A percentile compares a stretch with the other conserved stretches of the same genome.
These are phyloP conservation scores for Nitzschia palea DNA, from an alignment of 108 stramenopile species.

Conservation along the genomic window DNA sequence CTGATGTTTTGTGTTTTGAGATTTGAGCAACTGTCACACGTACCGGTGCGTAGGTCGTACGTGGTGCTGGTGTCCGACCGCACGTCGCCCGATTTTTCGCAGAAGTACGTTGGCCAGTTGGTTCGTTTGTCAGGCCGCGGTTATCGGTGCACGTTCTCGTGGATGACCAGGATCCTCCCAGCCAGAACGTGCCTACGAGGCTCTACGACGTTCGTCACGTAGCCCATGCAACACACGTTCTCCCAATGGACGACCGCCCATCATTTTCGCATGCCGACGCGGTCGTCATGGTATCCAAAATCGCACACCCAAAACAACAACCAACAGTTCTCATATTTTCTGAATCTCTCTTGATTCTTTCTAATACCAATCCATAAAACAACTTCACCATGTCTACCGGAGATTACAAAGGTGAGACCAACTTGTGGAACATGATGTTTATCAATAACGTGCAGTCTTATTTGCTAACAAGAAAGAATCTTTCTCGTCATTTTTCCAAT, in stretches of 20 bases:
- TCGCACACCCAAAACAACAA: background rate
- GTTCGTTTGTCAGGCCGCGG: too few species aligned
- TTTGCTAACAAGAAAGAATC: background rate
- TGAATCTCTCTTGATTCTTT: constrained; percentile 7
- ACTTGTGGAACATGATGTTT: background rate
- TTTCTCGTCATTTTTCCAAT: too few species aligned
- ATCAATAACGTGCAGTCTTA: background rate
- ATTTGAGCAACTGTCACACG: too few species aligned
- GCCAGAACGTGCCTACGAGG: too few species aligned
- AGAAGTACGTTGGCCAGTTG: too few species aligned
- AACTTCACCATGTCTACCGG: constrained; percentile 88
- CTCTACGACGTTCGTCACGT: too few species aligned
- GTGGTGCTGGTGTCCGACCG: too few species aligned
- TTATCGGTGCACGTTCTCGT: too few species aligned
- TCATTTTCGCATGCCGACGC: background rate
- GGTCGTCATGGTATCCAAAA: background rate
- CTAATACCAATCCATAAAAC: background rate
- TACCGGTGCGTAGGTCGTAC: too few species aligned
- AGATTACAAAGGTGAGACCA: constrained; percentile 88
- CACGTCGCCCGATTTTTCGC: too few species aligned
- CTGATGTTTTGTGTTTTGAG: too few species aligned
- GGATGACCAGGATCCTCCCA: too few species aligned
- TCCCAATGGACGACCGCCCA: background rate
- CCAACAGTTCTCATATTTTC: constrained; percentile 11
- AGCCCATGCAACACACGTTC: background rate